These are phyloP conservation scores for Penicillium coprophilum DNA, from an alignment of 495 filamentous ascomycete species.

Conservation along the genomic window DNA sequence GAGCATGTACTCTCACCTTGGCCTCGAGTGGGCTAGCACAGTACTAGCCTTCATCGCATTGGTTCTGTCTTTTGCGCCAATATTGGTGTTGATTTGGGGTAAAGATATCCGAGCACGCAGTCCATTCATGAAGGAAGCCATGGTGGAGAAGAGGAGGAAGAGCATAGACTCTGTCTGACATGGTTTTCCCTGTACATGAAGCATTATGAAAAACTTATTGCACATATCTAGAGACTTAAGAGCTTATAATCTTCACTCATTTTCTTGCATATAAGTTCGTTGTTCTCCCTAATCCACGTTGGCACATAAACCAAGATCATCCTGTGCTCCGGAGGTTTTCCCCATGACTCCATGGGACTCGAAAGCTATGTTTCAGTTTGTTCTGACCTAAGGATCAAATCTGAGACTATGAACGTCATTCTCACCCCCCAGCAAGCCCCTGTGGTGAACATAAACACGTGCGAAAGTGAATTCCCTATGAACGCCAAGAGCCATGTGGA, in stretches of 20 bases:
- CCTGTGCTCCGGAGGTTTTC: neutral
- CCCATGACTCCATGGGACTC: neutral
- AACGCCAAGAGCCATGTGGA: slow-evolving; percentile 1
- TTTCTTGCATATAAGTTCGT: neutral
- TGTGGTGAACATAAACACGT: slow-evolving; percentile 1
- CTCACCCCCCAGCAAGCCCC: neutral
- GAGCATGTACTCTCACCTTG: slow-evolving; percentile 35
- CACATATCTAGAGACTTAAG: slow-evolving; percentile 8
- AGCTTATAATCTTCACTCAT: neutral
- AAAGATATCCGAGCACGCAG: slow-evolving; percentile 30
- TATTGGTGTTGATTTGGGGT: slow-evolving; percentile 32
- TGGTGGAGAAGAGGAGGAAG: slow-evolving; percentile 28
- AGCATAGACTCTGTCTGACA: slow-evolving; percentile 27
- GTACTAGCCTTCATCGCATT: slow-evolving; percentile 34
- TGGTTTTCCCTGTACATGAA: neutral
- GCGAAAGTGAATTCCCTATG: neutral
- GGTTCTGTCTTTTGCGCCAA: slow-evolving; percentile 25
- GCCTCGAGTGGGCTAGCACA: slow-evolving; percentile 39
- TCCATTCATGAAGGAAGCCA: slow-evolving; percentile 40
- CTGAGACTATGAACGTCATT: neutral
- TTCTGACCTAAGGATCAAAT: neutral
- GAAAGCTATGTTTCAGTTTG: neutral
- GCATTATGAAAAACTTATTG: neutral
- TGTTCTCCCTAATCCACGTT: neutral
- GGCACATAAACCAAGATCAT: neutral